phyloP scores from a whole-genome alignment of 2,329 filamentous ascomycete species.

The Penicillium corylophilum region DNA sequence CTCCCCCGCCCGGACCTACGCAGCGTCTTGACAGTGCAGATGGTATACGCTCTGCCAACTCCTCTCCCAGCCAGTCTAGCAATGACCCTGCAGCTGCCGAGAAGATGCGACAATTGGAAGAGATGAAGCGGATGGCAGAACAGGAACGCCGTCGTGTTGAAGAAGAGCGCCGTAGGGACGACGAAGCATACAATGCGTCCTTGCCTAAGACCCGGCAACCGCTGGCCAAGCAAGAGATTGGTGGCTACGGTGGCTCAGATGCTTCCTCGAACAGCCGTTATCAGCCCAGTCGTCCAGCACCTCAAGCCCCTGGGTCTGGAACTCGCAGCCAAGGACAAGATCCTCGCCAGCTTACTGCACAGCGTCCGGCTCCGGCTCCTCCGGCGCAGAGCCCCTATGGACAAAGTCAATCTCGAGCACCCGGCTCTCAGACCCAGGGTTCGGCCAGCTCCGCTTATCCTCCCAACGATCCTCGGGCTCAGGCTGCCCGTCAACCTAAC shows the following conservation, averaged over 20 bases:
- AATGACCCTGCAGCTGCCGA: slow-evolving; percentile 57
- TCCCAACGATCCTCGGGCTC: slow-evolving; percentile 35
- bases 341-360: slow-evolving; percentile 62
- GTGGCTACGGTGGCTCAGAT: slow-evolving; percentile 62
- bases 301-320: slow-evolving; percentile 65
- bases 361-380: slow-evolving; percentile 78
- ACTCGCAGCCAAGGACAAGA: slow-evolving; percentile 52
- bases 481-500: slow-evolving; percentile 46
- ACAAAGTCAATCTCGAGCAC: slow-evolving; percentile 36
- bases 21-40: slow-evolving; percentile 46
- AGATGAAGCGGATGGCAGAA: slow-evolving; percentile 59
- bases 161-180: slow-evolving; percentile 61
- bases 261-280: slow-evolving; percentile 60
- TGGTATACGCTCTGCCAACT: slow-evolving; percentile 32
- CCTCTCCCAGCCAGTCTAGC: slow-evolving; percentile 36
- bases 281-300: slow-evolving; percentile 81
- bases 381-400: slow-evolving; percentile 44
- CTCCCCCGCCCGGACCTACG: slow-evolving; percentile 55
- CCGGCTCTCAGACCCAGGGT: slow-evolving; percentile 33
- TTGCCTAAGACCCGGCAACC: slow-evolving; percentile 78
- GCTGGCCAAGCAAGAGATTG: slow-evolving; percentile 85
- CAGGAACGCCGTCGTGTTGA: slow-evolving; percentile 49
- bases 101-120: slow-evolving; percentile 44
- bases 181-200: slow-evolving; percentile 86
- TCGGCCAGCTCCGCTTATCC: slow-evolving; percentile 36